These are phyloP conservation scores for Macrolepiota fuliginosa DNA, from an alignment of 768 basidiomycete species.

Conservation along the genomic window DNA sequence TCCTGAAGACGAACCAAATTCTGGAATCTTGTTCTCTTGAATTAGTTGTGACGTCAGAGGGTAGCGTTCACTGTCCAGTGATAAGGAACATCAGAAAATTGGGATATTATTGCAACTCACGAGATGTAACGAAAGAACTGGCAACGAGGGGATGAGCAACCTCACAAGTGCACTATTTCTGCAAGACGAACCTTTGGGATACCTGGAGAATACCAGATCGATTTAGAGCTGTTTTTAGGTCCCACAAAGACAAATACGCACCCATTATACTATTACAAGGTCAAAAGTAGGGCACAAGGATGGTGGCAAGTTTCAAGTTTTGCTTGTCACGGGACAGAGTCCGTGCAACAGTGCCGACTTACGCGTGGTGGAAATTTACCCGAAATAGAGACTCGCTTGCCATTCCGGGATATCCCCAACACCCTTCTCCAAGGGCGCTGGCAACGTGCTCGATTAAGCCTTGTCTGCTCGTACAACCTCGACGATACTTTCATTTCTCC, in stretches of 20 bases:
- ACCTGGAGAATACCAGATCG: constrained; percentile 28
- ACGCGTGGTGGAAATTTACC: not conserved
- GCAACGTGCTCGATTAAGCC: not conserved
- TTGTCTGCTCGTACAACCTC: not conserved
- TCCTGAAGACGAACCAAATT: constrained; percentile 72
- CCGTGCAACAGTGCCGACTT: not conserved
- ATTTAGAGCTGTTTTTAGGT: not conserved
- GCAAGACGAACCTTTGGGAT: constrained; percentile 60
- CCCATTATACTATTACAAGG: constrained; percentile 13
- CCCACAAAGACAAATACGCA: not conserved
- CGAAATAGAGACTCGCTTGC: not conserved
- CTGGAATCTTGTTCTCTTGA: constrained; percentile 97
- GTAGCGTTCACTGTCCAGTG: constrained; percentile 78
- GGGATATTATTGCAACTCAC: constrained; percentile 41
- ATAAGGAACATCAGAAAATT: not conserved
- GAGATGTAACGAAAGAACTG: constrained; percentile 98
- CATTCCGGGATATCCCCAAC: not conserved
- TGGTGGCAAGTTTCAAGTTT: constrained; percentile 12
- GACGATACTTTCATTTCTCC: not conserved
- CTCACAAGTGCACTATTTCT: not conserved
- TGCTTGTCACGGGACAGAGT: constrained; percentile 8
- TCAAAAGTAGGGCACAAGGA: not conserved
- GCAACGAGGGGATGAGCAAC: not conserved
- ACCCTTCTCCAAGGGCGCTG: not conserved
- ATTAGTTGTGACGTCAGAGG: constrained; percentile 97